phyloP scores from a whole-genome alignment of 805 yeast species.

The Ogataea corticis region DNA sequence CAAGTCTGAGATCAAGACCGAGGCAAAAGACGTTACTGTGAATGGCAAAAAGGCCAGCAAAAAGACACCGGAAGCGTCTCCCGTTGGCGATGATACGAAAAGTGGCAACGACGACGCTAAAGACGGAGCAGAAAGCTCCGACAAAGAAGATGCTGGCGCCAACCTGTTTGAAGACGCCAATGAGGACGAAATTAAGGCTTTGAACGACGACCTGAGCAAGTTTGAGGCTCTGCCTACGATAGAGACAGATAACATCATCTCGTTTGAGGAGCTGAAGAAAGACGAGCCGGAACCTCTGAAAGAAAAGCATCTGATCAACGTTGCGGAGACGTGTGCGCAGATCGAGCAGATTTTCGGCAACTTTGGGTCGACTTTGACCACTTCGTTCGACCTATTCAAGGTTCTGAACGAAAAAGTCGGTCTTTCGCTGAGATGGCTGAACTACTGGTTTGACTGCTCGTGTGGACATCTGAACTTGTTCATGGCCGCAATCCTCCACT shows the following conservation, averaged over 20 bases:
- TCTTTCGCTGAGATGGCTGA: conserved; percentile 33
- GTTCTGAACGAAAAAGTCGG: conserved; percentile 32
- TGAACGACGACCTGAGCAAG: conserved; percentile 25
- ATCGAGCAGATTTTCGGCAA: conserved; percentile 28
- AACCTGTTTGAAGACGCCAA: conserved; percentile 34
- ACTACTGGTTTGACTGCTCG: conserved; percentile 37
- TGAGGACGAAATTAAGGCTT: conserved; percentile 33
- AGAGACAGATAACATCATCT: conserved; percentile 19
- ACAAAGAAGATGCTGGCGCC: conserved; percentile 21
- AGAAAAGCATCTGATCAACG: conserved; percentile 25
- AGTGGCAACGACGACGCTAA: neutral
- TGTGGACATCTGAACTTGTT: conserved; percentile 35
- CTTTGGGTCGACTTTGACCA: conserved; percentile 27
- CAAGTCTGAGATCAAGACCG: neutral
- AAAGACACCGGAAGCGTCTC: neutral
- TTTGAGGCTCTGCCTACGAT: conserved; percentile 17
- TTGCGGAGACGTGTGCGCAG: conserved; percentile 22
- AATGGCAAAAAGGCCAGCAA: neutral
- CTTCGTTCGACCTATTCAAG: conserved; percentile 31
- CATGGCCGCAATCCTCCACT: conserved; percentile 31
- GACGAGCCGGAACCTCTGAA: conserved; percentile 34
- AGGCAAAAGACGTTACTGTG: neutral
- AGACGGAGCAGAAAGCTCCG: neutral
- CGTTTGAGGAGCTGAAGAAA: conserved; percentile 25
- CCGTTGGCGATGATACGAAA: neutral